These are phyloP conservation scores for Xerophyta viscosa DNA, from an alignment of 106 monocot species.

Conservation along the genomic window DNA sequence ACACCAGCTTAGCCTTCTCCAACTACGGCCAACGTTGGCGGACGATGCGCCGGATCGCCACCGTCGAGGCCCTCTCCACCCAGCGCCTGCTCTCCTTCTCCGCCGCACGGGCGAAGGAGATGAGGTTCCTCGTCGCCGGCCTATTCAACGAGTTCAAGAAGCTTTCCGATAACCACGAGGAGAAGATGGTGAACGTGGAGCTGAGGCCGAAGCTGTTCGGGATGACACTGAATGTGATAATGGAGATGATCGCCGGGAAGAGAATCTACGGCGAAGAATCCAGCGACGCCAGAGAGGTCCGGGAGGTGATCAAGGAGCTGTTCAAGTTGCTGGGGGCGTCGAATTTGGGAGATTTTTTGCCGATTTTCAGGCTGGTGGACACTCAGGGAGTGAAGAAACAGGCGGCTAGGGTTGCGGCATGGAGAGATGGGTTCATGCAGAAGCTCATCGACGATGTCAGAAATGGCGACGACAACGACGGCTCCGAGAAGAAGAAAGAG, in stretches of 20 bases:
- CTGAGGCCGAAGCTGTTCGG: not conserved
- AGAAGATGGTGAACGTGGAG: not conserved
- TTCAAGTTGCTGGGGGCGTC: not conserved
- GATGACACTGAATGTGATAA: constrained; percentile 4
- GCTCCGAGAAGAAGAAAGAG: not conserved
- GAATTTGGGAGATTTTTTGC: constrained; percentile 6
- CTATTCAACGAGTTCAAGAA: not conserved
- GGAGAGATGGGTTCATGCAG: constrained; percentile 9
- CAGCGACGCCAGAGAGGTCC: not conserved
- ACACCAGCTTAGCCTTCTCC: not conserved
- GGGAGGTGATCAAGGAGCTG: not conserved
- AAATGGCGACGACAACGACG: not conserved
- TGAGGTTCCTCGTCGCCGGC: not conserved
- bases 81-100: not conserved
- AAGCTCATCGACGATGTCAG: constrained; percentile 7
- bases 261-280: constrained; percentile 4
- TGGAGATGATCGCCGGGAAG: constrained; percentile 9
- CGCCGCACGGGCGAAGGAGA: not conserved
- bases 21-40: constrained; percentile 11
- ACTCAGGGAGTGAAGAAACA: constrained; percentile 1
- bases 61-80: constrained; percentile 1
- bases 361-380: not conserved
- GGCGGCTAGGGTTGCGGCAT: not conserved
- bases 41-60: constrained; percentile 11
- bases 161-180: too few relatives aligned